These are phyloP conservation scores for Microcera coccophila DNA, from an alignment of 2,329 filamentous ascomycete species.

Conservation along the genomic window DNA sequence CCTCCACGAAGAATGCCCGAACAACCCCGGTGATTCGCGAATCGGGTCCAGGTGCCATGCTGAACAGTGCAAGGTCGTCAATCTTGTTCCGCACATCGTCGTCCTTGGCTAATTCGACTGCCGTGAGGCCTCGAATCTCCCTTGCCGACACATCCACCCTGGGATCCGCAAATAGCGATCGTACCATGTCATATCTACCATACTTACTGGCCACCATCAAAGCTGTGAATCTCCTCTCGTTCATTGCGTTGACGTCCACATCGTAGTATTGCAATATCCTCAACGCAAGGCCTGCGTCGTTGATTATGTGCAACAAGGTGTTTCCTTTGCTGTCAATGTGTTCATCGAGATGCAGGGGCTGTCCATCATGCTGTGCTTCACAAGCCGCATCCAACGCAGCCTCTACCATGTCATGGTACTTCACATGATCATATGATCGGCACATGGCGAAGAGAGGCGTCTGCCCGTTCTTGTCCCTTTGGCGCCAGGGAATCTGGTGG, in stretches of 20 bases:
- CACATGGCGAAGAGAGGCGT: slow-evolving; percentile 96
- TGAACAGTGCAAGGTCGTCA: slow-evolving; percentile 85
- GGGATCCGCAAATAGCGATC: slow-evolving; percentile 80
- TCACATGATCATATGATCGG: slow-evolving; percentile 86
- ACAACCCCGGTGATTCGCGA: slow-evolving; percentile 89
- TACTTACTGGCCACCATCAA: slow-evolving; percentile 99
- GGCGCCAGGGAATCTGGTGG: slow-evolving; percentile 75
- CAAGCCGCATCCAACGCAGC: slow-evolving; percentile 73
- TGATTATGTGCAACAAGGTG: slow-evolving; percentile 91
- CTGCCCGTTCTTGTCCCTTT: slow-evolving; percentile 93
- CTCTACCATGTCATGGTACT: slow-evolving; percentile 85
- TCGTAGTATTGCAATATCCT: slow-evolving; percentile 80
- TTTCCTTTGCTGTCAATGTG: slow-evolving; percentile 93
- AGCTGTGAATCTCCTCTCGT: slow-evolving; percentile 91
- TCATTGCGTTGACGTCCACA: slow-evolving; percentile 91
- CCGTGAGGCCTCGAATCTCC: slow-evolving; percentile 84
- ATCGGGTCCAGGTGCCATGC: slow-evolving; percentile 65
- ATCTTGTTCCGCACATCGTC: slow-evolving; percentile 96
- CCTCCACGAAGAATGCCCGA: slow-evolving; percentile 93
- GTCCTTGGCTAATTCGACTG: slow-evolving; percentile 94
- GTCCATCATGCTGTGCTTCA: slow-evolving; percentile 68
- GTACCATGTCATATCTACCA: slow-evolving; percentile 87
- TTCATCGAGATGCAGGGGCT: slow-evolving; percentile 83
- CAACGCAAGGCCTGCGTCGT: slow-evolving; percentile 72
- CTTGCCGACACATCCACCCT: slow-evolving; percentile 80